Evolutionary conservation across 495 filamentous ascomycete genomes (phyloP), one percentile per base, ranked within the genome.

Genomic region (Darksidea phi): DNA sequence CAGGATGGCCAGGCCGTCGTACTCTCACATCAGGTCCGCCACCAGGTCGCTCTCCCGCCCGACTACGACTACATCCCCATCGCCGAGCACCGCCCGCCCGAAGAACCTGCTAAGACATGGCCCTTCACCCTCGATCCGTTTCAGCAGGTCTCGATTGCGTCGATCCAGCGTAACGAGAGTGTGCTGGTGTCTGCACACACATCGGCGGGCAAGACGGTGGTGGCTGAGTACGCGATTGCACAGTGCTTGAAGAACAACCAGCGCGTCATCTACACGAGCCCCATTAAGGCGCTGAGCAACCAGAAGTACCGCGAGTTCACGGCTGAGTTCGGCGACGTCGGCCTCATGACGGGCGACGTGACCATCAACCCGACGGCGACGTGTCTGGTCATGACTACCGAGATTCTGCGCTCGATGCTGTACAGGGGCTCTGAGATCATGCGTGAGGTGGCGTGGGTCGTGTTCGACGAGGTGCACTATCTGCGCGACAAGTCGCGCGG

Each of bases 381-480:
- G 38, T 97, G 94, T 74, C 82, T 98, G 54, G 94, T 98, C 66
- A 98, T 98, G 94, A 98, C 94, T 2, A 98, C 94, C 7, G 94
- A 98, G 81, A 98, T 98, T 89, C 76, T 98, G 66, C 86, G 94
- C 47, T 97, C 94, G 6, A 98, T 98, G 94, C 74, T 98, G 72
- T 98, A 98, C 71, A 84, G 93, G 69, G 94, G 94, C 58, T 97
- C 94, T 3, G 94, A 98, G 75, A 96, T 98, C 61, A 97, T 97
- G 94, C 89, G 94, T 62, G 94, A 98, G 77, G 95, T 97, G 4
- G 89, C 84, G 23, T 97, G 94, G 94, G 95, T 98, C 8, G 76
- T 97, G 3, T 98, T 98, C 66, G 94, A 98, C 72, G 94, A 98
- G 74, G 95, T 98, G 48, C 94, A 98, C 75, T 98, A 97, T 78